Evolutionary conservation across 495 filamentous ascomycete genomes (phyloP).

Genomic region (Penicillium canescens): DNA sequence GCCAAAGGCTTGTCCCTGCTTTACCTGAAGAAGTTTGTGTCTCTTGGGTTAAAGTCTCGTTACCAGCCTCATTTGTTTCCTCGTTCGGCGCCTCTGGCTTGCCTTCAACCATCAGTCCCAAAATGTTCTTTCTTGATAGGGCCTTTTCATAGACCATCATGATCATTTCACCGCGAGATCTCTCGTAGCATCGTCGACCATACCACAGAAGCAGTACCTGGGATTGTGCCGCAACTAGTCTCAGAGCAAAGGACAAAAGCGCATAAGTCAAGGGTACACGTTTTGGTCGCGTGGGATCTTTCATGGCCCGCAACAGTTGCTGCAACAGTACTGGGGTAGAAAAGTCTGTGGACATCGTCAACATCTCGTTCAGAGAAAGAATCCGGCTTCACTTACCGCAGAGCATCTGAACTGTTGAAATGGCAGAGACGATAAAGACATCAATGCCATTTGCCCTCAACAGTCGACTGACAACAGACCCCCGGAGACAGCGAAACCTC

Average conservation of each 20-base stretch:
- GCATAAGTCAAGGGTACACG: slow-evolving; percentile 67
- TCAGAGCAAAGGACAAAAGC: slow-evolving; percentile 54
- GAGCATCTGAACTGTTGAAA: slow-evolving; percentile 62
- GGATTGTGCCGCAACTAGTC: slow-evolving; percentile 63
- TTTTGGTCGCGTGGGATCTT: slow-evolving; percentile 46
- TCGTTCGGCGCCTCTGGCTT: slow-evolving; percentile 7
- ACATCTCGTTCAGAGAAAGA: too few species aligned
- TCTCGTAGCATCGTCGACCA: slow-evolving; percentile 71
- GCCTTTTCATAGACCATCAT: slow-evolving; percentile 89
- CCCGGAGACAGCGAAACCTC: slow-evolving; percentile 69
- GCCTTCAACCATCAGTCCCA: slow-evolving; percentile 41
- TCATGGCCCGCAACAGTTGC: slow-evolving; percentile 67
- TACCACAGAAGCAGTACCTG: slow-evolving; percentile 74
- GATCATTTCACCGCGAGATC: slow-evolving; percentile 80
- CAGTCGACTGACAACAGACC: slow-evolving; percentile 68
- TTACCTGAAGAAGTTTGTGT: slow-evolving; percentile 2
- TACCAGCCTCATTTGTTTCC: slow-evolving; percentile 1
- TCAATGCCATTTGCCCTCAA: slow-evolving; percentile 74
- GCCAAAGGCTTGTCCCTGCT: slow-evolving; percentile 10
- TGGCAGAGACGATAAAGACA: slow-evolving; percentile 61
- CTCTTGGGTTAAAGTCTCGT: slow-evolving; percentile 3
- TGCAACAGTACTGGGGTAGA: slow-evolving; percentile 69
- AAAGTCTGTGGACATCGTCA: slow-evolving; percentile 37
- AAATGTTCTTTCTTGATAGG: slow-evolving; percentile 67
- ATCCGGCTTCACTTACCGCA: slow-evolving; percentile 41